These are phyloP conservation scores for Aegilops speltoides DNA, from an alignment of 176 grass and related monocot genomes.

Conservation along the genomic window DNA sequence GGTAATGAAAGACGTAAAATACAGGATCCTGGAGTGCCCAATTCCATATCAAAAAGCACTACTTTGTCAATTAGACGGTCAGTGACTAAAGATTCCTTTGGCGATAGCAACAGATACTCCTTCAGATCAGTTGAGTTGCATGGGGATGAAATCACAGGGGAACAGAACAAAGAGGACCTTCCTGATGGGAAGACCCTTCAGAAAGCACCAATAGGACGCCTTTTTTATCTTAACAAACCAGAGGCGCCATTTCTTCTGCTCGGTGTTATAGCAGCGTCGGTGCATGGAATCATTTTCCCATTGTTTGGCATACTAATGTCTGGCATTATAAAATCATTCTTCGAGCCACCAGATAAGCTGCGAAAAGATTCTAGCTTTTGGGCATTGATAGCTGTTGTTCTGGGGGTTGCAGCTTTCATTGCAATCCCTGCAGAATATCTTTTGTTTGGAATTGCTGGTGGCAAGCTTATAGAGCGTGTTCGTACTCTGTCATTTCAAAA, in stretches of 20 bases:
- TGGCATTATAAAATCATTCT: slow-evolving; percentile 61
- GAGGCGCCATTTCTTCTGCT: slow-evolving; percentile 64
- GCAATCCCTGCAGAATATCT: slow-evolving; percentile 50
- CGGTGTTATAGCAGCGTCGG: slow-evolving; percentile 63
- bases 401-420: slow-evolving; percentile 43
- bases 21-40: slow-evolving; percentile 5
- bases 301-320: slow-evolving; percentile 62
- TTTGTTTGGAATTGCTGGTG: slow-evolving; percentile 82
- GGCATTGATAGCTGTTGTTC: slow-evolving; percentile 50
- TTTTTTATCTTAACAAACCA: slow-evolving; percentile 68
- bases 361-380: slow-evolving; percentile 68
- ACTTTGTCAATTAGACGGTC: slow-evolving; percentile 38
- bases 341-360: slow-evolving; percentile 49
- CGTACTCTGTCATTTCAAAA: slow-evolving; percentile 58
- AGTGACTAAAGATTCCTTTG: slow-evolving; percentile 44
- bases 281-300: slow-evolving; percentile 69
- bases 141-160: slow-evolving; percentile 7
- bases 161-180: slow-evolving; percentile 20
- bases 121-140: slow-evolving; percentile 34
- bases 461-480: slow-evolving; percentile 68
- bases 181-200: not conserved
- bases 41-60: slow-evolving; percentile 34
- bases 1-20: slow-evolving; percentile 28
- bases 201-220: slow-evolving; percentile 45
- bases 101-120: slow-evolving; percentile 40